Percentiles rank a stretch among this genome's conserved stretches.
phyloP scores from a whole-genome alignment of 257 asterid genomes.

The Solanum commersonii region DNA sequence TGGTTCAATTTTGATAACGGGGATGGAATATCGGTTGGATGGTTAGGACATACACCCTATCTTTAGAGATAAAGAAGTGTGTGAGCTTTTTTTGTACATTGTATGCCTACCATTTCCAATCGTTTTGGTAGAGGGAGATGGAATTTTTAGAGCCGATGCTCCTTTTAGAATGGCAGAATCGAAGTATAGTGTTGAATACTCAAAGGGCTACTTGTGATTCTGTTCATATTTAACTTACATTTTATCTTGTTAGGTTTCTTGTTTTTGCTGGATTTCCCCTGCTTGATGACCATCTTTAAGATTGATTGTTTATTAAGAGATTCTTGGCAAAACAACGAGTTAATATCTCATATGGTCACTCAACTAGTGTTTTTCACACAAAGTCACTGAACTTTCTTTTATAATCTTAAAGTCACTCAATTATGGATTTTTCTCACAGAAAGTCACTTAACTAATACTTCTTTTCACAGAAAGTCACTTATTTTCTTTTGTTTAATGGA shows the following conservation, averaged over 20 bases:
- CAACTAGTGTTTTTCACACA: fast-evolving
- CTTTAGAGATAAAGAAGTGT: background rate
- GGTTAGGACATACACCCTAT: background rate
- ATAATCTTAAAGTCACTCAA: no score
- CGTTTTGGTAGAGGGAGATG: background rate
- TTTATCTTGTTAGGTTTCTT: background rate
- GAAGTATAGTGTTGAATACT: background rate
- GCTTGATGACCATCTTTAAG: background rate
- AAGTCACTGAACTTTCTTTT: background rate
- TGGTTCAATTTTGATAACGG: background rate
- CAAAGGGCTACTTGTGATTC: background rate
- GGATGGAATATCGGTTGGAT: background rate
- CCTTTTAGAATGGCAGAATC: background rate
- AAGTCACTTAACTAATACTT: no score
- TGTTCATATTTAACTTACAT: background rate
- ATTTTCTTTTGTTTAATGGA: background rate
- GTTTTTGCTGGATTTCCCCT: background rate
- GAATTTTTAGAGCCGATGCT: background rate
- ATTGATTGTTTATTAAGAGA: background rate
- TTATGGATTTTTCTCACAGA: background rate
- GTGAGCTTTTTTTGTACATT: background rate
- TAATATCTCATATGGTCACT: background rate
- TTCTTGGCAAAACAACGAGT: background rate
- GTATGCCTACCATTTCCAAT: background rate
- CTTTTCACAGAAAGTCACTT: no score